Percentiles rank a stretch among this genome's conserved stretches.
Evolutionary conservation across 1,139 yeast genomes (phyloP).

Genomic region (Kluyveromyces sp.): DNA sequence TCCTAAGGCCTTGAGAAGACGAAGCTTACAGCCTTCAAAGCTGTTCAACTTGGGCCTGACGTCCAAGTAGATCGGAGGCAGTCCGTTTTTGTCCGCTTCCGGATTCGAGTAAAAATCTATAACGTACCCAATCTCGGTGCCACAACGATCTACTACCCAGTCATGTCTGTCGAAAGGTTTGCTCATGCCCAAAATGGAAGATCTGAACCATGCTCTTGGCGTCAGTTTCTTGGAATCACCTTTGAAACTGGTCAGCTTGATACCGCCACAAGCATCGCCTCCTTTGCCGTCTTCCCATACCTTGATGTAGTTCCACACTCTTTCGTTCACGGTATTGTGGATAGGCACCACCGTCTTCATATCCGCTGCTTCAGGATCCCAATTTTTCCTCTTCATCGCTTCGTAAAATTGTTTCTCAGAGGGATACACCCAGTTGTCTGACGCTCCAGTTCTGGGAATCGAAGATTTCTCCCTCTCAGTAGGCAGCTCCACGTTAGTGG

Average conservation of each 20-base stretch:
- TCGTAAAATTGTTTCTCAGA: constrained; percentile 91
- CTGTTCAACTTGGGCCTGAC: constrained; percentile 85
- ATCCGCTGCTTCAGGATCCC: constrained; percentile 76
- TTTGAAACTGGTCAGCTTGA: constrained; percentile 75
- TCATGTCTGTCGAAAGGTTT: constrained; percentile 95
- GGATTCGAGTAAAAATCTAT: constrained; percentile 79
- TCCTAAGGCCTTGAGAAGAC: constrained; percentile 57
- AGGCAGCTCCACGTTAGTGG: constrained; percentile 41
- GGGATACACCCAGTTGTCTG: constrained; percentile 84
- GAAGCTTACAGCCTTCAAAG: constrained; percentile 69
- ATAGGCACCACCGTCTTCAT: constrained; percentile 91
- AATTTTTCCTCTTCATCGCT: constrained; percentile 86
- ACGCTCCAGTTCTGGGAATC: constrained; percentile 68
- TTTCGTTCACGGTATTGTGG: constrained; percentile 88
- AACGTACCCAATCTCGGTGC: constrained; percentile 76
- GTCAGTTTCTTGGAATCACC: constrained; percentile 83
- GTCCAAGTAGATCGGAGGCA: constrained; percentile 69
- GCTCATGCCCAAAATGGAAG: constrained; percentile 52
- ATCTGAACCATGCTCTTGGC: constrained; percentile 79
- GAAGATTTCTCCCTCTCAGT: constrained; percentile 71
- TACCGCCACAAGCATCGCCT: constrained; percentile 73
- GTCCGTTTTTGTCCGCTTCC: constrained; percentile 38
- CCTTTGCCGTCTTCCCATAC: constrained; percentile 71
- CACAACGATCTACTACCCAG: constrained; percentile 89
- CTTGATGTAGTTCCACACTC: constrained; percentile 81